Evolutionary conservation across 1,284 basidiomycete species (phyloP).

Genomic region (Ceratobasidium sp.): DNA sequence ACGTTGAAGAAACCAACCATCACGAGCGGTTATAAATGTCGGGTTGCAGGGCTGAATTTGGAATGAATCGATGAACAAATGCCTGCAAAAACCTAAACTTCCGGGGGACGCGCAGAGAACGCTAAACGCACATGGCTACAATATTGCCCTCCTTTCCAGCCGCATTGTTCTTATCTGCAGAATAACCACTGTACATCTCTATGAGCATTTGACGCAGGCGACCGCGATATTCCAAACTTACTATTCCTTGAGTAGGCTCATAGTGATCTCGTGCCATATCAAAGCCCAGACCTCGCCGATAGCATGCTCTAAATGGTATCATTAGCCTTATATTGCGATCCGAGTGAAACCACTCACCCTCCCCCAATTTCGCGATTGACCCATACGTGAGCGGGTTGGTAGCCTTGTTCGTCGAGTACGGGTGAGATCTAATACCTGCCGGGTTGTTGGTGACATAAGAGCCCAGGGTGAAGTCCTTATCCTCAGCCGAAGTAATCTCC

Average conservation of each 20-base stretch:
- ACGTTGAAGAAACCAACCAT: slow-evolving; percentile 13
- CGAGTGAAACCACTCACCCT: not conserved
- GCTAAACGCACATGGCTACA: slow-evolving; percentile 17
- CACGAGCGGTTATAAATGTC: slow-evolving; percentile 31
- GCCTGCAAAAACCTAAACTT: not conserved
- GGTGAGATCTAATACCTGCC: slow-evolving; percentile 34
- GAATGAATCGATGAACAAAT: slow-evolving; percentile 41
- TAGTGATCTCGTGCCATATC: slow-evolving; percentile 38
- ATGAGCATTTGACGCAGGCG: not conserved
- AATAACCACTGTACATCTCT: slow-evolving; percentile 31
- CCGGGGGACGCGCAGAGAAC: not conserved
- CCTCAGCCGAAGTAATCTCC: slow-evolving; percentile 10
- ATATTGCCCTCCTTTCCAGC: slow-evolving; percentile 35
- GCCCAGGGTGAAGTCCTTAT: slow-evolving; percentile 39
- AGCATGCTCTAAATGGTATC: slow-evolving; percentile 4
- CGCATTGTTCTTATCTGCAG: slow-evolving; percentile 1
- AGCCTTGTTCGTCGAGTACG: slow-evolving; percentile 39
- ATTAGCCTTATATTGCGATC: not conserved
- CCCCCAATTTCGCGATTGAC: not conserved
- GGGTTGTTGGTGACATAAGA: not conserved
- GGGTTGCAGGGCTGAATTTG: slow-evolving; percentile 38
- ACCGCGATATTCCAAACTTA: not conserved
- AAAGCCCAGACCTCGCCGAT: slow-evolving; percentile 45
- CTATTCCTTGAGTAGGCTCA: slow-evolving; percentile 29
- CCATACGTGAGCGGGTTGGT: slow-evolving; percentile 23